Base-by-base conservation (phyloP, 345 rosid genomes). In the Salix suchowensis region DNA sequence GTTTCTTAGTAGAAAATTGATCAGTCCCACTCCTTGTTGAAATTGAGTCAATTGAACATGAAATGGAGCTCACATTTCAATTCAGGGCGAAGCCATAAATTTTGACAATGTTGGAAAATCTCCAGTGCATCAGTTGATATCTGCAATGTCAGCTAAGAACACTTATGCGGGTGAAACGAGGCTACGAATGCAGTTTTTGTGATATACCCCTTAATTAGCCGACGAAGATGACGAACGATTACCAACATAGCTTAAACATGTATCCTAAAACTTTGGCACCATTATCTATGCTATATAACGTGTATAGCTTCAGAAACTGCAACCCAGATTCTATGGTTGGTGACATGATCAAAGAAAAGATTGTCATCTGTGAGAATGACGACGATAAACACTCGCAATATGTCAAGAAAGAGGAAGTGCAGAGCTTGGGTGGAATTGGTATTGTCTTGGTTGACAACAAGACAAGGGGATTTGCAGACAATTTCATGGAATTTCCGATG, bases 51-150 rank as follows among this genome's bases (percentile, higher is more conserved):
- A 32, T 24, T 9, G 16, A 67, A 68, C 8, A 16, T 18, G 23
- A 9, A 36, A 6, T 34, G 62, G 16, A 28, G 46, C 6, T 23
- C 19, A 12, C 5, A 16, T 50, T 76, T 16, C 26, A 67, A 55
- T 75, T 64, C 84, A 94, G 94, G 98, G 97, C 0, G 96, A 79
- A 83, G 92, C 83, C 73, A 91, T 92, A 85, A 85, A 88, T 76
- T 94, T 94, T 67, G 83, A 88, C 26, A 76, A 80, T 37, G 82
- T 89, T 7, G 54, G 85, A 24, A 82, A 80, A 30, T 64, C 89
- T 34, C 91, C 98, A 0, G 84, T 80, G 65, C 77, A 91, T 65
- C 89, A 93, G 16, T 44, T 89, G 69, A 87, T 86, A 80, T 68
- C 85, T 80, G 93, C 82, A 4, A 87, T 86, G 79, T 82, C 87